These are phyloP conservation scores for Zygnema cylindricum DNA, from an alignment of 139 green algal genomes.

Conservation along the genomic window DNA sequence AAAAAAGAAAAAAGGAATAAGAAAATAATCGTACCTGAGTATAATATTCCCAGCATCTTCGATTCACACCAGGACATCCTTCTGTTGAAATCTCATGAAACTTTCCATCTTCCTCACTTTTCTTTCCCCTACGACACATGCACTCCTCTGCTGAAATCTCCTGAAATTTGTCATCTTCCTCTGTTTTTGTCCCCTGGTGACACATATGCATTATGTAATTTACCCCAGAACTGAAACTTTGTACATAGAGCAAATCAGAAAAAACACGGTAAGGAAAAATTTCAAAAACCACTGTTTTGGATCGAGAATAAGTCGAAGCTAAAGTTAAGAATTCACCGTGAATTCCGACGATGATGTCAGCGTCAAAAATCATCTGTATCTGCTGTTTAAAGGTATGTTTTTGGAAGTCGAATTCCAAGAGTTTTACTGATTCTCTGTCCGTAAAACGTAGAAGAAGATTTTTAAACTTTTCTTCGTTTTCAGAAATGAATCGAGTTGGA, in stretches of 20 bases:
- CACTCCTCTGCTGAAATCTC: constrained; percentile 15
- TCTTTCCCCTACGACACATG: background rate
- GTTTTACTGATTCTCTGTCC: background rate
- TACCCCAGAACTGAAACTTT: background rate
- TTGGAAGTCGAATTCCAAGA: background rate
- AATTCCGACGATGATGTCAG: constrained; percentile 44
- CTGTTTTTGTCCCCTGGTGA: background rate
- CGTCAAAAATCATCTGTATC: background rate
- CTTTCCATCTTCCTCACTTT: constrained; percentile 12
- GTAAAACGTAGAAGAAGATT: background rate
- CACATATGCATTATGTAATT: constrained; percentile 42
- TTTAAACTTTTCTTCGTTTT: background rate
- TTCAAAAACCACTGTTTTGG: constrained; percentile 13
- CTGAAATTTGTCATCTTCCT: constrained; percentile 17
- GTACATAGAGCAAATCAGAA: constrained; percentile 23
- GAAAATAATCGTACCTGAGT: constrained; percentile 5
- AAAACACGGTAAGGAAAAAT: constrained; percentile 34
- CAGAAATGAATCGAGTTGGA: background rate
- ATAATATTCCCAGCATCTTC: constrained; percentile 29
- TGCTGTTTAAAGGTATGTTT: constrained; percentile 32
- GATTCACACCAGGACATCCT: background rate
- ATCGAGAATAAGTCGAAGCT: background rate
- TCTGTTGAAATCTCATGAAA: constrained; percentile 4
- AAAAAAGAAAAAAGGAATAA: background rate
- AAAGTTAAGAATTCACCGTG: constrained; percentile 7